Percentiles rank a stretch among this genome's conserved stretches.
These are phyloP conservation scores for Colletotrichum lindemuthianum DNA, from an alignment of 2,329 filamentous ascomycete genomes.

Conservation along the genomic window DNA sequence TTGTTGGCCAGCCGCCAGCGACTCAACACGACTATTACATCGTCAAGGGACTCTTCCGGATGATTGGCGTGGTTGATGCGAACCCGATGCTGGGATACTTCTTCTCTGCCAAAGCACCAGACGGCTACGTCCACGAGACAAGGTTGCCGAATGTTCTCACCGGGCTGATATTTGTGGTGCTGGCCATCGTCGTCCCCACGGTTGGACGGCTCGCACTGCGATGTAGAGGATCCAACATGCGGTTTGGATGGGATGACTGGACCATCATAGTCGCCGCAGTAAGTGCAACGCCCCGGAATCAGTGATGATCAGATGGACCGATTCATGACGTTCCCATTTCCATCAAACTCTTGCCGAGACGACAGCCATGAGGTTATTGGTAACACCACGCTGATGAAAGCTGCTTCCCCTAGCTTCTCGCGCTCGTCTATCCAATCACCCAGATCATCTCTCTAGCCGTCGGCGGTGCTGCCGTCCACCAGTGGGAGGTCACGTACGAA, in stretches of 20 bases:
- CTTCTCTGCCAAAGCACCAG: constrained; percentile 34
- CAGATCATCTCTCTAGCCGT: constrained; percentile 41
- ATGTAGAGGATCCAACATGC: constrained; percentile 42
- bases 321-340: no score
- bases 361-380: background rate
- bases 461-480: constrained; percentile 42
- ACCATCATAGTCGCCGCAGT: constrained; percentile 46
- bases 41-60: constrained; percentile 25
- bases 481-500: constrained; percentile 46
- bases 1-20: constrained; percentile 24
- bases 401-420: constrained; percentile 33
- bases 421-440: constrained; percentile 41
- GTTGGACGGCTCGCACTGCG: constrained; percentile 38
- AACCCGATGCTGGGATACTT: constrained; percentile 38
- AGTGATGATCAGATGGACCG: no score
- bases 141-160: constrained; percentile 41
- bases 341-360: background rate
- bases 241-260: constrained; percentile 47
- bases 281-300: constrained; percentile 17
- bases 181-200: constrained; percentile 43
- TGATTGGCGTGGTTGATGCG: constrained; percentile 31
- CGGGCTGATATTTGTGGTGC: constrained; percentile 42
- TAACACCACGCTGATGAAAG: constrained; percentile 10
- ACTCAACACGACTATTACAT: constrained; percentile 29
- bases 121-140: constrained; percentile 40